Percentiles rank a stretch among this genome's conserved stretches.
Evolutionary conservation across 1,284 basidiomycete genomes (phyloP).

Genomic region (Pseudozyma tsukubaensis): DNA sequence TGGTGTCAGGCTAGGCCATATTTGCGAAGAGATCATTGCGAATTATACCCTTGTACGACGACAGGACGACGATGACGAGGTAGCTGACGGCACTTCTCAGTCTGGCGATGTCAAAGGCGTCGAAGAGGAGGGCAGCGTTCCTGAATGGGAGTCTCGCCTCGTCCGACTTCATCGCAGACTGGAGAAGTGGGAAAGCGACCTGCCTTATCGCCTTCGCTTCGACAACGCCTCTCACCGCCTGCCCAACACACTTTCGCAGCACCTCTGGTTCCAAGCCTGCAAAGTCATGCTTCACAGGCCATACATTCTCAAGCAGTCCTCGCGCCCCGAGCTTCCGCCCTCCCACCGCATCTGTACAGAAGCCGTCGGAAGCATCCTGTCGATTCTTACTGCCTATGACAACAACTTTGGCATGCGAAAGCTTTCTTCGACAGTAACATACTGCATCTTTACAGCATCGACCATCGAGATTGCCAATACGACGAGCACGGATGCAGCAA

Average conservation of each 20-base stretch:
- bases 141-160: conserved; percentile 38
- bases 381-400: conserved; percentile 50
- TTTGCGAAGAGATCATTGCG: conserved; percentile 50
- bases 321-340: conserved; percentile 34
- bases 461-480: conserved; percentile 62
- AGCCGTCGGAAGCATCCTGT: conserved; percentile 45
- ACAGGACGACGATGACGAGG: conserved; percentile 17
- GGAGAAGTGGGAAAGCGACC: conserved; percentile 33
- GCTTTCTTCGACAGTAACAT: conserved; percentile 50
- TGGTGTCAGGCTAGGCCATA: conserved; percentile 36
- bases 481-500: conserved; percentile 42
- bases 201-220: conserved; percentile 37
- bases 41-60: conserved; percentile 51
- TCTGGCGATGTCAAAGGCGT: background rate
- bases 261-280: conserved; percentile 49
- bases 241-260: conserved; percentile 43
- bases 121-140: conserved; percentile 7
- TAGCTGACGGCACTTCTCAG: background rate
- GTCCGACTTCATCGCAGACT: conserved; percentile 30
- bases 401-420: conserved; percentile 53
- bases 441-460: conserved; percentile 56
- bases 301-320: conserved; percentile 54
- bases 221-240: conserved; percentile 39
- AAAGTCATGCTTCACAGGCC: conserved; percentile 54
- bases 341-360: conserved; percentile 57